phyloP scores from a whole-genome alignment of 352 stramenopile genomes.

The Pythium guiyangense region DNA sequence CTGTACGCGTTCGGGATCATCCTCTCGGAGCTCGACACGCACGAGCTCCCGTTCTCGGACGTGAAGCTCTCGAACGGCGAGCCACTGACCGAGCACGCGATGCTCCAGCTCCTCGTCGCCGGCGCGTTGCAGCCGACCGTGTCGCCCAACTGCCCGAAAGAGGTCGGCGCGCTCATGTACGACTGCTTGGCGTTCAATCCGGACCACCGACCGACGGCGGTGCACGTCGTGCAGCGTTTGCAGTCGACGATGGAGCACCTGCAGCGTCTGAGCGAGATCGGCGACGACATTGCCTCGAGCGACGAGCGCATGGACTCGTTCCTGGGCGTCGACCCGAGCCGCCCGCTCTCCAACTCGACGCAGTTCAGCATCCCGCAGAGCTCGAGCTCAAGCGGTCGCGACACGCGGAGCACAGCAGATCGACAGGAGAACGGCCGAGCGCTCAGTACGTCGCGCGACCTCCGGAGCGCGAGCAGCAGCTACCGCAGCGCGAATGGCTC shows the following conservation, averaged over 20 bases:
- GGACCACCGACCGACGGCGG: conserved; percentile 32
- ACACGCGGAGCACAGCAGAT: background rate
- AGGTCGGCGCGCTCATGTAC: conserved; percentile 37
- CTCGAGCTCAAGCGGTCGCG: background rate
- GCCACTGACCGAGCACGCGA: conserved; percentile 36
- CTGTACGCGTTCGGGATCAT: conserved; percentile 78
- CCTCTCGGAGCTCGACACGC: conserved; percentile 61
- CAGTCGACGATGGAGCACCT: conserved; percentile 42
- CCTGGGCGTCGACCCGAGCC: conserved; percentile 14
- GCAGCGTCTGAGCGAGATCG: conserved; percentile 42
- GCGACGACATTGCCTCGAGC: conserved; percentile 29
- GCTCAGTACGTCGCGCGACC: background rate
- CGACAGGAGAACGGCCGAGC: background rate
- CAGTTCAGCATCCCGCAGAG: conserved; percentile 5
- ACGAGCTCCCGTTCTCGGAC: conserved; percentile 64
- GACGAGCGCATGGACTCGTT: conserved; percentile 35
- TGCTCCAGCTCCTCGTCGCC: conserved; percentile 47
- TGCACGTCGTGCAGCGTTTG: conserved; percentile 29
- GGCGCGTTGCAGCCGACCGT: conserved; percentile 49
- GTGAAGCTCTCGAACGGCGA: conserved; percentile 49
- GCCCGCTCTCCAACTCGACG: background rate
- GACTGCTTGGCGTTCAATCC: conserved; percentile 55
- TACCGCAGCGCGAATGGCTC: background rate
- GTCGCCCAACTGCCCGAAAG: conserved; percentile 37
- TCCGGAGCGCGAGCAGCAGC: background rate